Evolutionary conservation across 2,329 filamentous ascomycete genomes (phyloP).

Genomic region (Verticillium isaacii): DNA sequence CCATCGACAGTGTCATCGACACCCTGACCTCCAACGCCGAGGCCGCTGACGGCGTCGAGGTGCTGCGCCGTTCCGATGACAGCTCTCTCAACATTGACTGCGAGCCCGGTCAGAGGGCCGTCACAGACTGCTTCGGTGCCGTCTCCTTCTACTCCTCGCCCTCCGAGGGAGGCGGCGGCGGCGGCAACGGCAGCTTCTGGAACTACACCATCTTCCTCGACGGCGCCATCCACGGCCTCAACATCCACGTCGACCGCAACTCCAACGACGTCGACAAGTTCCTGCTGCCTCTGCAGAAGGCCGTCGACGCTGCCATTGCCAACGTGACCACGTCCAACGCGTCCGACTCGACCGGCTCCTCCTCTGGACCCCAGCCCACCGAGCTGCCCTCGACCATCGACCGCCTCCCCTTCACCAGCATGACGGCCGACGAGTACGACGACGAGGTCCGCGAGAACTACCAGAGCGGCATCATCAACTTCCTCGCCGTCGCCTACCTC

Average conservation of each 20-base stretch:
- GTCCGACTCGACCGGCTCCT: background rate
- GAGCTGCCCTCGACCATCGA: conserved; percentile 15
- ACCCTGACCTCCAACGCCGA: conserved; percentile 32
- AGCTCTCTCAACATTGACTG: conserved; percentile 41
- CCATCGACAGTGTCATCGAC: conserved; percentile 68
- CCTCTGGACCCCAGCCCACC: background rate
- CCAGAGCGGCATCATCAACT: conserved; percentile 59
- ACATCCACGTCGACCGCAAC: conserved; percentile 49
- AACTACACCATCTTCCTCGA: conserved; percentile 71
- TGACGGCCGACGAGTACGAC: conserved; percentile 43
- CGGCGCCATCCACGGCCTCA: conserved; percentile 41
- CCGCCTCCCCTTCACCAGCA: conserved; percentile 25
- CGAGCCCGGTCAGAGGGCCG: conserved; percentile 54
- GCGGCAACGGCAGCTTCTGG: conserved; percentile 49
- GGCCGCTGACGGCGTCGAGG: conserved; percentile 18
- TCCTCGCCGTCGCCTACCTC: conserved; percentile 63
- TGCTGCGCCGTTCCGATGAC: conserved; percentile 16
- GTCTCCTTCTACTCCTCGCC: conserved; percentile 68
- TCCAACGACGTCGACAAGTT: conserved; percentile 63
- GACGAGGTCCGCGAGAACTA: conserved; percentile 55
- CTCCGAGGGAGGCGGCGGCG: conserved; percentile 32
- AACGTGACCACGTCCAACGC: conserved; percentile 23
- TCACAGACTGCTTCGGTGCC: conserved; percentile 68
- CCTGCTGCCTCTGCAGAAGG: conserved; percentile 62
- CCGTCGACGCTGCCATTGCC: conserved; percentile 59